phyloP scores from a whole-genome alignment of 441 rosid genomes.

The Dalechampia spathulata region DNA sequence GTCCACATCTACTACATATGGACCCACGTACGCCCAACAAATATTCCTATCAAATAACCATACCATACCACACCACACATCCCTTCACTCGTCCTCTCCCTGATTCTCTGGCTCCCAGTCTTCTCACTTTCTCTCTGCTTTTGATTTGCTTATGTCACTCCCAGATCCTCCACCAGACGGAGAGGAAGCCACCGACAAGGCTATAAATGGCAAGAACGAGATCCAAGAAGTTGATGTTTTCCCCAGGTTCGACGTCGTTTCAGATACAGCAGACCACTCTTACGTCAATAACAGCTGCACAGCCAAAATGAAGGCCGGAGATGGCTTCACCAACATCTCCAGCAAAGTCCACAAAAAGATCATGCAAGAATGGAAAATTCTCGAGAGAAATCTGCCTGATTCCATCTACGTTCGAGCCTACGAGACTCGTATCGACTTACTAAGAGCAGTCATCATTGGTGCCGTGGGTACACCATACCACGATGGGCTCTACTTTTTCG shows the following conservation, averaged over 20 bases:
- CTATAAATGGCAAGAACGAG: not conserved
- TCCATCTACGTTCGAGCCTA: conserved; percentile 47
- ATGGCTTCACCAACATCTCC: conserved; percentile 15
- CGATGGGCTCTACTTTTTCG: conserved; percentile 56
- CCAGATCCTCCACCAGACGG: not conserved
- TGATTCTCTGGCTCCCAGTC: too few species aligned
- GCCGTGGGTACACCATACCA: conserved; percentile 53
- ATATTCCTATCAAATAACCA: too few species aligned
- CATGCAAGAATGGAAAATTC: conserved; percentile 45
- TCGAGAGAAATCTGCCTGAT: conserved; percentile 36
- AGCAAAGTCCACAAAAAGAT: conserved; percentile 31
- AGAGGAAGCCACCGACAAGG: not conserved
- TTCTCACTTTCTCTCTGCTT: too few species aligned
- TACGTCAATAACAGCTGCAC: conserved; percentile 4
- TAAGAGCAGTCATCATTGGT: conserved; percentile 41
- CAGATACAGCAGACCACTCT: conserved; percentile 28
- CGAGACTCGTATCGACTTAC: conserved; percentile 40
- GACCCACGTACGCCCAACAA: too few species aligned
- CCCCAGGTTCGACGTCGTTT: conserved; percentile 29
- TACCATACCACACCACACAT: too few species aligned
- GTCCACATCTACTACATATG: too few species aligned
- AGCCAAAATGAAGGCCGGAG: conserved; percentile 3
- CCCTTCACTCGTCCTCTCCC: too few species aligned
- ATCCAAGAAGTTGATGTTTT: conserved; percentile 16
- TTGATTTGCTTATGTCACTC: too few species aligned